Base-by-base conservation (phyloP, 768 basidiomycete species). In the Saitozyma podzolica region DNA sequence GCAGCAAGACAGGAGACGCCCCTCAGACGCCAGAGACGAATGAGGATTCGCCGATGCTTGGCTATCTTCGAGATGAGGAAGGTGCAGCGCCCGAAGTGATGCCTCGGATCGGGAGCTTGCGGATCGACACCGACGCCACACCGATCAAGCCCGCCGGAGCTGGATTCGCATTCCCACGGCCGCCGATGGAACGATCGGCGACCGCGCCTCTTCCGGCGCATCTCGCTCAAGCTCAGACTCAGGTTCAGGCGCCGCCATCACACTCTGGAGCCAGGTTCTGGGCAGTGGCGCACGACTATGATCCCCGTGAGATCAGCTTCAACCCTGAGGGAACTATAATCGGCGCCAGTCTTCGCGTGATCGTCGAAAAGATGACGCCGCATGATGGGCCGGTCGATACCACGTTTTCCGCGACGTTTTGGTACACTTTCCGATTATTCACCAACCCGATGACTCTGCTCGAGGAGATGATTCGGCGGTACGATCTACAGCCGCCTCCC, bases 281-380 rank as follows among this genome's bases (percentile, higher is more conserved):
- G 72, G 61, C 78, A 1, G 72, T 69, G 13, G 65, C 72, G 17
- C 80, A 90, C 75, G 92, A 96, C 69, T 90, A 93, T 78, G 83
- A 87, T 11, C 80, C 86, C 6, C 86, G 89, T 42, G 94, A 99
- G 73, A 89, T 95, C 54, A 86, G 89, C 5, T 93, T 92, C 82
- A 96, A 94, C 76, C 84, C 84, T 50, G 93, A 98, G 11, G 94
- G 93, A 2, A 85, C 87, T 66, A 86, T 98, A 17, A 89, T 93
- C 9, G 94, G 92, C 20, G 96, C 92, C 2, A 92, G 92, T 5
- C 82, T 99, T 64, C 84, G 84, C 16, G 93, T 88, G 1, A 83
- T 99, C 49, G 89, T 98, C n/a, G 93, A 95, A 81, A 93, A 92
- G 81, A 89, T 98, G 88, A 95, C 95, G 17, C 92, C 94, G 6